Conservation (phyloP, 768 basidiomycete genomes). For the Lactifluus volemus region DNA sequence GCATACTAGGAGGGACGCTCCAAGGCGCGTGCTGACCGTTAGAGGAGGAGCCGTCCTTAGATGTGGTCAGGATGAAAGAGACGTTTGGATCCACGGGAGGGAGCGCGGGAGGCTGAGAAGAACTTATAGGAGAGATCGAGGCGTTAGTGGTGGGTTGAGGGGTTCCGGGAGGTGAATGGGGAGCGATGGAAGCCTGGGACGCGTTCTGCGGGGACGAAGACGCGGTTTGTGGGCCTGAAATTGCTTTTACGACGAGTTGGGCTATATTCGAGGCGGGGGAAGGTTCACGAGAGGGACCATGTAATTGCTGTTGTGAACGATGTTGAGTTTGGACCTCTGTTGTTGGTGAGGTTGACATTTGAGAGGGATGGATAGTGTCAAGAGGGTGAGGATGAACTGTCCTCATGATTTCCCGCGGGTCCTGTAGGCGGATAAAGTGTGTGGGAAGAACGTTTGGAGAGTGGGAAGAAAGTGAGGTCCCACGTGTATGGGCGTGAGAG, state of each 20-base stretch:
- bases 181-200: conserved; percentile 29
- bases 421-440: conserved; percentile 26
- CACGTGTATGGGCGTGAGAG: conserved; percentile 24
- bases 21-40: conserved; percentile 22
- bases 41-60: conserved; percentile 12
- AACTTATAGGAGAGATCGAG: conserved; percentile 28
- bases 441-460: conserved; percentile 39
- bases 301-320: conserved; percentile 13
- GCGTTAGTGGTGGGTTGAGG: conserved; percentile 27
- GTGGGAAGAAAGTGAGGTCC: conserved; percentile 37
- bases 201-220: conserved; percentile 27
- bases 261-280: conserved; percentile 18
- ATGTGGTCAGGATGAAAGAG: conserved; percentile 21
- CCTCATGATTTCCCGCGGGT: conserved; percentile 37
- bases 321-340: conserved; percentile 16
- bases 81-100: conserved; percentile 16
- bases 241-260: conserved; percentile 20
- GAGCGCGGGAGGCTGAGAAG: conserved; percentile 20
- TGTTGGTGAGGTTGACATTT: conserved; percentile 16
- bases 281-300: conserved; percentile 15
- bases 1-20: conserved; percentile 8
- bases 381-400: conserved; percentile 42
- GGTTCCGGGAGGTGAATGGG: conserved; percentile 21
- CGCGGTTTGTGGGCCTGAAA: conserved; percentile 19
- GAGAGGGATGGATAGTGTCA: conserved; percentile 26